phyloP scores from a whole-genome alignment of 2,329 filamentous ascomycete genomes.

The Fusarium tanahbumbuense region DNA sequence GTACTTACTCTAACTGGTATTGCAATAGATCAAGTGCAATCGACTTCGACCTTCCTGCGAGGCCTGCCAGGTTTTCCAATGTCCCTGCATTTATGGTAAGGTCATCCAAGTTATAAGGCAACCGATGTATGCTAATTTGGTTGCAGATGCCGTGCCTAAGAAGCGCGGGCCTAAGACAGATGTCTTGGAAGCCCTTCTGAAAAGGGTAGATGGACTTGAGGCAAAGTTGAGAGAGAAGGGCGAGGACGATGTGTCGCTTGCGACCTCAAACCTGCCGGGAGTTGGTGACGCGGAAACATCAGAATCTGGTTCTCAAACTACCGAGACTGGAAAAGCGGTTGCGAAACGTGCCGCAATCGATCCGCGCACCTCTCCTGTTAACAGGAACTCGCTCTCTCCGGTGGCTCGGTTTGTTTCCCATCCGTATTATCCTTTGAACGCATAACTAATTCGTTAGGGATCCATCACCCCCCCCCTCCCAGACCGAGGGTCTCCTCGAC shows the following conservation, averaged over 20 bases:
- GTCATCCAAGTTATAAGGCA: not conserved
- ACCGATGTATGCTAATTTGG: constrained; percentile 7
- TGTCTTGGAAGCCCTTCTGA: constrained; percentile 84
- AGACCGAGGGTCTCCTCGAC: constrained; percentile 75
- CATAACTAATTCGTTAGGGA: constrained; percentile 53
- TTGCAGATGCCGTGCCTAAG: constrained; percentile 84
- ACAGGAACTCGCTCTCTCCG: constrained; percentile 43
- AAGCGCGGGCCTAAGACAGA: constrained; percentile 92
- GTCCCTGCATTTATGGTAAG: constrained; percentile 86
- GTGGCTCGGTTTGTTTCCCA: constrained; percentile 36
- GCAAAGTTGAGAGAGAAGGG: constrained; percentile 80
- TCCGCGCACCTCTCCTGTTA: constrained; percentile 46
- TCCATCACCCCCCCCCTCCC: constrained; percentile 59
- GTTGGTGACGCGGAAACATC: constrained; percentile 40
- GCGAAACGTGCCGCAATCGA: constrained; percentile 57
- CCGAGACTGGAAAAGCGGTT: constrained; percentile 51
- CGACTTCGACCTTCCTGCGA: constrained; percentile 85
- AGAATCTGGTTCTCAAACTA: constrained; percentile 40
- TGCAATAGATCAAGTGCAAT: constrained; percentile 86
- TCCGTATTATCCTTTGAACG: not conserved
- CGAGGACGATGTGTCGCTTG: constrained; percentile 48
- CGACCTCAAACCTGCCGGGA: constrained; percentile 31
- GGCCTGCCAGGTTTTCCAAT: constrained; percentile 90
- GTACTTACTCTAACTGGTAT: constrained; percentile 13
- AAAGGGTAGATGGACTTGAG: constrained; percentile 86